Base-by-base conservation (phyloP, 805 yeast species). In the Candida germanica region DNA sequence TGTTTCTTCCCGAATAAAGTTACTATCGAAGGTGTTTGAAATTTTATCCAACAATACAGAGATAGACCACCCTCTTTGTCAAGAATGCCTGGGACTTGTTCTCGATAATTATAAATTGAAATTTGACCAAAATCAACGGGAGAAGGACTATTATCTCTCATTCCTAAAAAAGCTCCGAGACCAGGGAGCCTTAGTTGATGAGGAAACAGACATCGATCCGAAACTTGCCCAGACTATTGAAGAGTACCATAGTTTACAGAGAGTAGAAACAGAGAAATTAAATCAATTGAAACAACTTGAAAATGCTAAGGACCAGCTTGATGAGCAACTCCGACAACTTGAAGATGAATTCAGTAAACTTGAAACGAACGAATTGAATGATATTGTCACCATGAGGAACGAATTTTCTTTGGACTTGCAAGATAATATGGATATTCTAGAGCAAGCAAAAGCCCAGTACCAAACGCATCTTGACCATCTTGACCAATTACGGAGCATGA, bases 31-130 rank as follows among this genome's bases (percentile, higher is more conserved):
- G 25, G 73, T 91, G 2, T 88, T 87, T 54, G 81, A 83, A 43
- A 68, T 84, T 2, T 59, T 91, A 5, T 81, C 93, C 0, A 46
- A 46, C 10, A 81, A 83, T 42, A 80, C 82, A 34, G 87, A 82
- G 41, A 71, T 91, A 11, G 94, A 87, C 44, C 71, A 66, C 51
- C 98, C 98, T 0, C 77, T 93, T 11, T 91, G 98, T 49, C 71
- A 71, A 16, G 97, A 89, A 29, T 93, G 98, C 57, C 83, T 93
- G 5, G 77, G 72, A 28, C 55, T 71, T 14, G 58, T 91, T 17
- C 65, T 83, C 8, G 79, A 75, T 7, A 80, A 80, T 38, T 69
- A 87, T 56, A 82, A 80, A 49, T 56, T 64, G 9, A 80, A 80
- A 47, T 84, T 84, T 54, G 91, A 84, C 41, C 84, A 78, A 37